phyloP scores from a whole-genome alignment of 345 rosid species.

The Aquilaria yunnanensis region DNA sequence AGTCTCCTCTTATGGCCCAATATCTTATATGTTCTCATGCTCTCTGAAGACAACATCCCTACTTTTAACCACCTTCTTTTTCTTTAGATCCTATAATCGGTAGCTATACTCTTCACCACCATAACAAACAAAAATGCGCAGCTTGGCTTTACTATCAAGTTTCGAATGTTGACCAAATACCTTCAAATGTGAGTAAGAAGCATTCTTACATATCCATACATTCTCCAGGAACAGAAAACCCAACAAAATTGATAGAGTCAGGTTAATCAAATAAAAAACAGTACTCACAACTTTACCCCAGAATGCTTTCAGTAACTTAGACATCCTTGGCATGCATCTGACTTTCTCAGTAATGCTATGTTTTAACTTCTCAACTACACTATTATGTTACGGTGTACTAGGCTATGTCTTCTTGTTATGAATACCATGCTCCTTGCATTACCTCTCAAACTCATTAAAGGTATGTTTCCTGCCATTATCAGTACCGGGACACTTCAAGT shows the following conservation, averaged over 20 bases:
- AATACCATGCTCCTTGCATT: no score
- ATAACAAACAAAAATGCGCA: not conserved
- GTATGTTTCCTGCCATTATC: no score
- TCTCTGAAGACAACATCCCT: not conserved
- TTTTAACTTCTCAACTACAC: no score
- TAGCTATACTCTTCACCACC: constrained; percentile 1
- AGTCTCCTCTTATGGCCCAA: not conserved
- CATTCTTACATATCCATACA: not conserved
- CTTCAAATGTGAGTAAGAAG: not conserved
- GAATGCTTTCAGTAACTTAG: no score
- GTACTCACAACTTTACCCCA: no score
- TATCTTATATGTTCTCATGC: not conserved
- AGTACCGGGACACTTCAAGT: not conserved
- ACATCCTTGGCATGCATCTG: no score
- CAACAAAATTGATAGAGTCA: no score
- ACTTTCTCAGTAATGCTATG: no score
- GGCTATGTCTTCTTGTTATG: no score
- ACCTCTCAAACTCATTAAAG: no score
- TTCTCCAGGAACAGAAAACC: not conserved
- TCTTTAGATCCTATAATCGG: not conserved
- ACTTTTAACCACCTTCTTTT: not conserved
- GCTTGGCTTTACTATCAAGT: not conserved
- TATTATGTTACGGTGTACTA: no score
- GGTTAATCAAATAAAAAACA: no score
- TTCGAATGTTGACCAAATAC: constrained; percentile 1